Evolutionary conservation across 1,139 yeast genomes (phyloP).

Genomic region (Petasospora fabianii): DNA sequence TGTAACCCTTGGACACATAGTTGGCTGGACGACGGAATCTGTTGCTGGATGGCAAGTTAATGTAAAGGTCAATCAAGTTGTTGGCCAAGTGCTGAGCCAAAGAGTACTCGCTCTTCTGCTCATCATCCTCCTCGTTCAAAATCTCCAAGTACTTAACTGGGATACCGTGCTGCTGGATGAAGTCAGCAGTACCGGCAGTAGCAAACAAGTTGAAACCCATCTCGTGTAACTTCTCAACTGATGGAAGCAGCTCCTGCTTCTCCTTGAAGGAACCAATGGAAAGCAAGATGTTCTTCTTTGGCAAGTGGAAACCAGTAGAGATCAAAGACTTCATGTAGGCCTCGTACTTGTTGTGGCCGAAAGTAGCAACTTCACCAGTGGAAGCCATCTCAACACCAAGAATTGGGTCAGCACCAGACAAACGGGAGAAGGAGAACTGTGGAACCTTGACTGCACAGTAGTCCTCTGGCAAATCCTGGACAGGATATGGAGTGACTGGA

Average conservation of each 20-base stretch:
- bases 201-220: slow-evolving; percentile 91
- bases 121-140: slow-evolving; percentile 62
- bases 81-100: slow-evolving; percentile 95
- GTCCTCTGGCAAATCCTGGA: slow-evolving; percentile 81
- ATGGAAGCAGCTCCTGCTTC: slow-evolving; percentile 87
- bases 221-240: slow-evolving; percentile 75
- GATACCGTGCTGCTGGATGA: slow-evolving; percentile 88
- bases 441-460: slow-evolving; percentile 98
- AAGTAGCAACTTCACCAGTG: slow-evolving; percentile 98
- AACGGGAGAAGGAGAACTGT: slow-evolving; percentile 94
- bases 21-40: slow-evolving; percentile 98
- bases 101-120: slow-evolving; percentile 89
- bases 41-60: slow-evolving; percentile 94
- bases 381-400: slow-evolving; percentile 99
- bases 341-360: slow-evolving; percentile 94
- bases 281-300: slow-evolving; percentile 89
- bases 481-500: slow-evolving; percentile 87
- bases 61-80: slow-evolving; percentile 92
- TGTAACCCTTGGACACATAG: slow-evolving; percentile 95
- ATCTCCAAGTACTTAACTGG: slow-evolving; percentile 96
- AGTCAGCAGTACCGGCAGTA: slow-evolving; percentile 98
- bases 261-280: slow-evolving; percentile 98
- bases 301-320: slow-evolving; percentile 92
- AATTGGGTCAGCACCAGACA: slow-evolving; percentile 98
- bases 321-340: slow-evolving; percentile 93